Evolutionary conservation across 2,329 filamentous ascomycete genomes (phyloP), one percentile per base, ranked within the genome.

Genomic region (Cordyceps fumosorosea): DNA sequence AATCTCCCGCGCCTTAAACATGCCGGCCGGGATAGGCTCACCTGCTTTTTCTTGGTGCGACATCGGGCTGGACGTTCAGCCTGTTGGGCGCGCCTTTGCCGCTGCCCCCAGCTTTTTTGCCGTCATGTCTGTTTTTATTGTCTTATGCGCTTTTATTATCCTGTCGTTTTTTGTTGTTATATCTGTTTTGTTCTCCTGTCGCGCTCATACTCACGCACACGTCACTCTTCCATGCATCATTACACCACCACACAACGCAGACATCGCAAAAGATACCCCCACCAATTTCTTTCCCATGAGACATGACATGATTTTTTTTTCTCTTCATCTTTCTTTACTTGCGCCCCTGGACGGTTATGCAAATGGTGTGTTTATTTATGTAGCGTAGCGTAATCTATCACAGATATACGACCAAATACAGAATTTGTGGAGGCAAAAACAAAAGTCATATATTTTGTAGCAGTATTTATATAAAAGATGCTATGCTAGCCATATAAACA

Each of bases 301-400:
- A 52, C 60, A 61, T 56, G 55, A 54, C 45, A 42, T 54, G n/a
- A n/a, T n/a, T n/a, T n/a, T 59, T 29, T 16, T 5, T n/a, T 40
- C 37, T 53, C 1, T 3, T 4, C 14, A 18, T 44, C 14, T 54
- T 44, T 54, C 16, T 42, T 54, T 51, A 22, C 10, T n/a, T 29
- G 8, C 10, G 34, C 10, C 34, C 5, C 8, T 29, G 29, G 29
- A 29, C 29, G 29, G 29, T 37, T 37, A 14, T 37, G 11, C 10
- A 37, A 6, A 58, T 58, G 50, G 40, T n/a, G 20, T 42, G 7
- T 52, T 51, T 59, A 5, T 44, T 42, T 22, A 42, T 52, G n/a
- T 32, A 42, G 29, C 29, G 5, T 44, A 29, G 45, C 12, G 7
- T 29, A 42, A 59, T 52, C 16, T 45, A 53, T 32, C 1, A 42